Evolutionary conservation across 208 protist species (phyloP), one percentile per base, ranked within the genome.

Genomic region (Trypanosoma mega): DNA sequence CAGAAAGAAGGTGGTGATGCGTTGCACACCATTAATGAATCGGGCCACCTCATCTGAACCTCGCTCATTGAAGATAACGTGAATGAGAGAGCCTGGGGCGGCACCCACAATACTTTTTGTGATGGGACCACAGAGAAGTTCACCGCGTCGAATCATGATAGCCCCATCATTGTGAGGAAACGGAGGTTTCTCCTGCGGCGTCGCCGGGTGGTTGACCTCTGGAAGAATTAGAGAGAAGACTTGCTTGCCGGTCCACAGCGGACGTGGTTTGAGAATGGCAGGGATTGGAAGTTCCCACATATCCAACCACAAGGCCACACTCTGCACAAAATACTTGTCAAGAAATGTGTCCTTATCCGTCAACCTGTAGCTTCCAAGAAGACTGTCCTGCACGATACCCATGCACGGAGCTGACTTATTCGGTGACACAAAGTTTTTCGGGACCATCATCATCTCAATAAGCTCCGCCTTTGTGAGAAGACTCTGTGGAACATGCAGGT

Each of bases 161-260:
- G 78, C 63, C 41, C 82, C 64, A 63, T 97, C 89, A 50, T 97
- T 82, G 63, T 86, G 88, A 24, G 79, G 88, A 72, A 90, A 90
- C 31, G 76, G 82, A 23, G 80, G 78, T 44, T 79, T 80, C 29
- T 79, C 62, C 18, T 83, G 78, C 34, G 73, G 68, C 27, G 72
- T 80, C 39, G 72, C 66, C 11, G 78, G 56, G 36, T 98, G 70
- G 72, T 98, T 98, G 33, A 98, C 88, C 46, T 94, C 74, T 0
- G 98, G 97, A n/a, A 99, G 80, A 39, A 99, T 86, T 14, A 99
- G 60, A 12, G 96, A 98, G 68, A 99, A 98, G 20, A 99, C 54
- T 81, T 99, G 99, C 90, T 99, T 99, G 44, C 99, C 99, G 1
- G 98, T 99, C 99, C 99, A 99, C 8, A 99, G 69, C 24, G 87